Base-by-base conservation (phyloP, 495 filamentous ascomycete genomes). In the Lasiosphaeria hispida region DNA sequence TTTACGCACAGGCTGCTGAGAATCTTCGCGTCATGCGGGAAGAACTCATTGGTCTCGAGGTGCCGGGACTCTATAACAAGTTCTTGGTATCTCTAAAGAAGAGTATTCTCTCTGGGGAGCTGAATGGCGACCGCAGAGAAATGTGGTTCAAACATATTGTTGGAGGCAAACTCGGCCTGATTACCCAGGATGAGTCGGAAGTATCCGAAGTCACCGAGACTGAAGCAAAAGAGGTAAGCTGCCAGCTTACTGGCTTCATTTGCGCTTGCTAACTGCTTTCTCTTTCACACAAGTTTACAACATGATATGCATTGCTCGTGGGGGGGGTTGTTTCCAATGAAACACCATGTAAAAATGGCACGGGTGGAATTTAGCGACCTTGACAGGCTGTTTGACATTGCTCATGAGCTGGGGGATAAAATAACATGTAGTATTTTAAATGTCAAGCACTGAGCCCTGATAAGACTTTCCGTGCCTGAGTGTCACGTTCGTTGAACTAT, bases 121-220 rank as follows among this genome's bases (percentile, higher is more conserved):
- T 97, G n/a, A 85, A 85, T 53, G 94, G 91, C 0, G 86, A 96
- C 66, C 80, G 92, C 36, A 80, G 77, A 58, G 91, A 94, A 67
- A 81, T 97, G 73, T 97, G 90, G 91, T 89, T 63, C 51, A 65
- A 80, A 76, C 72, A 84, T 57, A 72, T 96, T 36, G 73, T 87
- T 63, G 80, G 76, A 47, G 81, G 77, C 11, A 84, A 75, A 65
- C 64, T 97, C 40, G 89, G 92, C 0, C 74, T 97, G 63, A 85
- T 97, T 65, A 87, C 88, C 47, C 76, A 80, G 59, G 75, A 68
- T 18, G 71, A 80, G 57, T 83, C 79, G 4, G 83, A 86, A 36
- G 69, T 75, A 5, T 89, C 86, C 10, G 76, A 82, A 7, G 85
- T 92, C 1, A 81, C 78, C 7, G 81, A 82, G 49, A 84, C 86